phyloP scores from a whole-genome alignment of 441 rosid genomes.

The Viola pubescens region DNA sequence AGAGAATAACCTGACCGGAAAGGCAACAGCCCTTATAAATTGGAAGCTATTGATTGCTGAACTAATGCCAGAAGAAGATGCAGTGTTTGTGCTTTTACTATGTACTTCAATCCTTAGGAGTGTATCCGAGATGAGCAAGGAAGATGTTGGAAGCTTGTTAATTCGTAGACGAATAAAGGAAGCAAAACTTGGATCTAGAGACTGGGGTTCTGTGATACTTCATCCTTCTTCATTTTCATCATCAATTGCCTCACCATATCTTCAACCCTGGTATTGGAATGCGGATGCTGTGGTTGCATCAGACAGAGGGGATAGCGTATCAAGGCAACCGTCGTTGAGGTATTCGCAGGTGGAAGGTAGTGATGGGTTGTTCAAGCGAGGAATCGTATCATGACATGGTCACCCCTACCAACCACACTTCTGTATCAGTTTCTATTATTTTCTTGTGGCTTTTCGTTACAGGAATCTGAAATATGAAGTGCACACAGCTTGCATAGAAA shows the following conservation, averaged over 20 bases:
- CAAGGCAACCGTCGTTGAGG: slow-evolving; percentile 39
- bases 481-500: too few relatives aligned
- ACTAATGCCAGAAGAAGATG: slow-evolving; percentile 67
- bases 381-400: slow-evolving; percentile 35
- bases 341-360: slow-evolving; percentile 65
- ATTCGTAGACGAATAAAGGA: slow-evolving; percentile 57
- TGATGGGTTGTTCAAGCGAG: slow-evolving; percentile 58
- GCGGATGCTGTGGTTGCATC: slow-evolving; percentile 35
- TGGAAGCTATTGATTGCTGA: slow-evolving; percentile 70
- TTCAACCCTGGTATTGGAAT: slow-evolving; percentile 73
- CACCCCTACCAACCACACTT: not conserved
- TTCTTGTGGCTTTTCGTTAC: not conserved
- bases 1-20: slow-evolving; percentile 54
- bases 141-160: slow-evolving; percentile 60
- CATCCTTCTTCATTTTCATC: slow-evolving; percentile 33
- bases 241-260: slow-evolving; percentile 27
- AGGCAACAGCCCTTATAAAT: slow-evolving; percentile 68
- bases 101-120: slow-evolving; percentile 62
- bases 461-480: not conserved
- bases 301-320: slow-evolving; percentile 22
- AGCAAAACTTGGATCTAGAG: slow-evolving; percentile 52
- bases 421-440: not conserved
- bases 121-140: slow-evolving; percentile 48
- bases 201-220: slow-evolving; percentile 70
- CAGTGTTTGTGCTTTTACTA: slow-evolving; percentile 47